Evolutionary conservation across 306 rosid species (phyloP).

Genomic region (Leucaena leucocephala): DNA sequence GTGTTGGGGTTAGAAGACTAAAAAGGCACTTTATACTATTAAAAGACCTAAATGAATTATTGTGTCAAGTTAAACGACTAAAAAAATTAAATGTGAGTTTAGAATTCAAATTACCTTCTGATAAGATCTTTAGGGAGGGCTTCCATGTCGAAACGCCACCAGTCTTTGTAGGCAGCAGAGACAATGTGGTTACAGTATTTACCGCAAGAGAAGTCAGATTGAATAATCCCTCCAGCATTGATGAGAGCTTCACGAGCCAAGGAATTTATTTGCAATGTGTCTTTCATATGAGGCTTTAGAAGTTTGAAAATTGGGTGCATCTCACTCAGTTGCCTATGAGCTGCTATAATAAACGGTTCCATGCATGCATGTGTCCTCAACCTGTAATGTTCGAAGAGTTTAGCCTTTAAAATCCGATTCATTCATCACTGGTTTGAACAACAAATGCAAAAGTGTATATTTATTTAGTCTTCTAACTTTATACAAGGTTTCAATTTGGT

Average conservation of each 20-base stretch:
- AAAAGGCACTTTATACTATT: too few species aligned
- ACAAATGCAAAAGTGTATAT: too few species aligned
- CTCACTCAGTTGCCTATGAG: constrained; percentile 45
- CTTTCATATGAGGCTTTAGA: constrained; percentile 42
- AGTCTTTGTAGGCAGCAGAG: constrained; percentile 46
- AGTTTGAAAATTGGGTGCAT: constrained; percentile 48
- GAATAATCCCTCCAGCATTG: constrained; percentile 46
- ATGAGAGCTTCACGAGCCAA: constrained; percentile 49
- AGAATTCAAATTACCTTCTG: constrained; percentile 31
- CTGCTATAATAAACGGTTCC: constrained; percentile 47
- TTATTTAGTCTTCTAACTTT: too few species aligned
- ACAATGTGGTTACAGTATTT: constrained; percentile 36
- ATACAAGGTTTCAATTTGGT: too few species aligned
- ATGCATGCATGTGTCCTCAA: constrained; percentile 48
- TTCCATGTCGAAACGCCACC: constrained; percentile 52
- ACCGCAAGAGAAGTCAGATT: constrained; percentile 33
- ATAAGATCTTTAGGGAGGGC: constrained; percentile 47
- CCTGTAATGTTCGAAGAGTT: constrained; percentile 24
- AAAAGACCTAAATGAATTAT: too few species aligned
- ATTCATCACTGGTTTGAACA: too few species aligned
- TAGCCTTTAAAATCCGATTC: too few species aligned
- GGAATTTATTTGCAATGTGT: constrained; percentile 49
- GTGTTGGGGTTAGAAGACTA: too few species aligned
- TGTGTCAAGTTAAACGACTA: too few species aligned
- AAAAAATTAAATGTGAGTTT: too few species aligned